Base-by-base conservation (phyloP, 2,329 filamentous ascomycete genomes). In the Colletotrichum somersetense region DNA sequence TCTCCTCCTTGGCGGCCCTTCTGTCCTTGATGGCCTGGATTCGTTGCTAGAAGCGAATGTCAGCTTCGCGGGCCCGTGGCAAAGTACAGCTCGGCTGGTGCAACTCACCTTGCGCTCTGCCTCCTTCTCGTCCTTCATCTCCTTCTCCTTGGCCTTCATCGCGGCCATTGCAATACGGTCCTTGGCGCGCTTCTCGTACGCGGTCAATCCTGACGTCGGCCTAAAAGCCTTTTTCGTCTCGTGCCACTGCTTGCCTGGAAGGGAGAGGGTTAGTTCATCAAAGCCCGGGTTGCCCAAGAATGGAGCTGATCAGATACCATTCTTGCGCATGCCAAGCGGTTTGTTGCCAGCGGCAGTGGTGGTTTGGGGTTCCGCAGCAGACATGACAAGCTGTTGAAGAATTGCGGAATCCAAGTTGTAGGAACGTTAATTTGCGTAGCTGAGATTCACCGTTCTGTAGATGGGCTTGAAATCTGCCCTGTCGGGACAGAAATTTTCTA, bases 101-200 rank as follows among this genome's bases (percentile, higher is more conserved):
- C 30, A 50, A 74, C 88, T 74, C 83, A 96, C 95, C 87, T 96
- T 87, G 83, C 94, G 89, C 82, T 92, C 92, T n/a, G 92, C 89
- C 80, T 97, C 95, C 84, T 97, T 98, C 85, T 98, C 96, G 0
- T 95, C 93, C 85, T 96, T 97, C 90, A 99, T 91, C 82, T 98
- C 95, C 83, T 93, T 95, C 84, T 98, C 96, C 79, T 94, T 95
- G 46, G 94, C 93, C 85, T 98, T 98, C 77, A 93, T 89, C n/a
- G 93, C 90, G 16, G 89, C 88, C 77, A 91, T 88, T 10, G 91
- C 88, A 74, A 91, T 89, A 63, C 94, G 90, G 73, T 91, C 88
- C 76, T 92, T 91, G 57, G 89, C 85, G 65, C 96, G 91, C 82
- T 94, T 92, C 76, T 92, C 91, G 81, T 92, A 98, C 0, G 94